Base-by-base conservation (phyloP, 805 yeast genomes). In the Candida ovalis region DNA sequence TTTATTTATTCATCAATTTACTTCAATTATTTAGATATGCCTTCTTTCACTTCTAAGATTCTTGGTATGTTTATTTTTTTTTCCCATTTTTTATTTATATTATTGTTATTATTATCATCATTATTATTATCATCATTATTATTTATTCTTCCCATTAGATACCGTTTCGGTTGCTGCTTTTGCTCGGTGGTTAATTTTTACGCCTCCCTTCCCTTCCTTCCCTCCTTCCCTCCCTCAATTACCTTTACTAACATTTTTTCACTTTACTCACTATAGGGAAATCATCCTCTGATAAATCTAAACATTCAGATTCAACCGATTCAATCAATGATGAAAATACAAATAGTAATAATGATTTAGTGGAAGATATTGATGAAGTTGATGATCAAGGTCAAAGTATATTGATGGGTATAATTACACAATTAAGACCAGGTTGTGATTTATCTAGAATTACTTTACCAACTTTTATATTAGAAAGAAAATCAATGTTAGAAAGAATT, bases 401-500 rank as follows among this genome's bases (percentile, higher is more conserved):
- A 44, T 71, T 92, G 47, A 73, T 88, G 74, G 89, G 92, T 15
- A 88, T 92, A 49, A 94, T 92, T 48, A 73, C 96, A 12, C 97
- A 92, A 68, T 75, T 92, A 61, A 81, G 97, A 57, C 96, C 95
- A 0, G 98, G 98, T 1, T 81, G 86, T 45, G 99, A 94, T 62
- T 74, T 94, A 53, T 77, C 96, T 0, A 78, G 92, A 60, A 92
- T 94, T 54, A 92, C 99, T 0, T 74, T 94, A 45, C 99, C 99
- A 4, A 94, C 99, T 0, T 94, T 94, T 60, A 90, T 94, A 44
- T 73, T 94, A 46, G 99, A 94, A 67, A 85, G 95, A 64, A 94
- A 91, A 69, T 87, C 96, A 1, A 91, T 94, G 98, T 73, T 94
- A 46, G 99, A 94, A 67, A 80, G 99, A 63, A 88, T 94, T 56